Evolutionary conservation across 208 protist genomes (phyloP).

Genomic region (Leishmania aethiopica): DNA sequence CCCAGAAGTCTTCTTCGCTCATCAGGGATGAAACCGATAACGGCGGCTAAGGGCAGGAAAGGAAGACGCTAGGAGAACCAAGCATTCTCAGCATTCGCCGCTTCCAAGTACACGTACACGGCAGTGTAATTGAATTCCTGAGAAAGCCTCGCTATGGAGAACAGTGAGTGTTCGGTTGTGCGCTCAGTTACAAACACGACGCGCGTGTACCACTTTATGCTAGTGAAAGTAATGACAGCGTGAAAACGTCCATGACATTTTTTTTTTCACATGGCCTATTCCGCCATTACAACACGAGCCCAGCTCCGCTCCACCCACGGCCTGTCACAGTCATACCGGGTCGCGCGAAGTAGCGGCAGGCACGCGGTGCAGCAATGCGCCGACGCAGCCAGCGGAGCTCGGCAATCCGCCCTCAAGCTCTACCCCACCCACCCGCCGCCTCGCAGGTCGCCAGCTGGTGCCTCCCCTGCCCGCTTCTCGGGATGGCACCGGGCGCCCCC

Average conservation of each 20-base stretch:
- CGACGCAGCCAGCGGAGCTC: too few relatives aligned
- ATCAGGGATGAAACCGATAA: neutral
- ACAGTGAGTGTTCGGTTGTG: neutral
- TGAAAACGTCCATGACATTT: too few relatives aligned
- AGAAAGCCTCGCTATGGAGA: neutral
- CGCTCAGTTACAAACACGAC: neutral
- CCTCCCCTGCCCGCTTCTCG: too few relatives aligned
- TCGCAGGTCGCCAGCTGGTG: neutral
- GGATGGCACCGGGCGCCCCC: too few relatives aligned
- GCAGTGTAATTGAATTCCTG: neutral
- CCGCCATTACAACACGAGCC: rapidly evolving
- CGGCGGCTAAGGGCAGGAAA: neutral
- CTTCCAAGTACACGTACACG: neutral
- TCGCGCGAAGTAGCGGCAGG: neutral
- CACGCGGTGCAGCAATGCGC: neutral
- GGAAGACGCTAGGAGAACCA: neutral
- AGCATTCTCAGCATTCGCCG: neutral
- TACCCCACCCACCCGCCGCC: too few relatives aligned
- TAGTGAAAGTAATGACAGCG: neutral
- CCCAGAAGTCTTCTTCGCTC: neutral
- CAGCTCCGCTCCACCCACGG: too few relatives aligned
- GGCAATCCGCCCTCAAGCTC: neutral
- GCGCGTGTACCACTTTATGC: neutral
- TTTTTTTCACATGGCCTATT: too few relatives aligned
- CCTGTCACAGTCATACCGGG: neutral